Base-by-base conservation (phyloP, 257 asterid genomes). In the Rehmannia glutinosa region DNA sequence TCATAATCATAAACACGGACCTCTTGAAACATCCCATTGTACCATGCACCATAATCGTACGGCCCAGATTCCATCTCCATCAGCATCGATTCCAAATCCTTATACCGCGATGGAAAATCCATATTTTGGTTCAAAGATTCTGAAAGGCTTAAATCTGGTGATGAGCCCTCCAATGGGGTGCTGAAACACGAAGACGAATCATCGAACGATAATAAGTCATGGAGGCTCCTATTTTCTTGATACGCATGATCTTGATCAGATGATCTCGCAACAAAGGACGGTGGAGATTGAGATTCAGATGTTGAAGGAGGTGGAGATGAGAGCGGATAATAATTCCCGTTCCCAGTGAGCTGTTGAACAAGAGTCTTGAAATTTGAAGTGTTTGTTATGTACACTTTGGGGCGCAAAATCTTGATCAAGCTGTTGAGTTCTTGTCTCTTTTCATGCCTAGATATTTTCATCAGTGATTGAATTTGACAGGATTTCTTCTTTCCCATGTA, bases 1-100 rank as follows among this genome's bases (percentile, higher is more conserved):
- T n/a, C n/a, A n/a, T n/a, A 78, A 72, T 70, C 80, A 68, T 76
- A 78, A 65, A 56, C 74, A 38, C 77, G 75, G 28, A 59, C 71
- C 81, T 80, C 84, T 70, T 73, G 66, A 15, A 62, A 33, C 69
- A 67, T 52, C 47, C 77, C 68, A 60, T 42, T 23, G 7, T n/a
- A n/a, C n/a, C 55, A 62, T 5, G 64, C 70, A 56, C 49, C 65
- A 60, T 38, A 16, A 36, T 50, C 55, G 46, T 41, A 57, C 49
- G 62, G 68, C 54, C 56, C 64, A 5, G 81, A 59, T 2, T 52
- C 87, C 50, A 75, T 79, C 76, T 79, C 90, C 72, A 78, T 53
- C 23, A 86, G 81, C 76, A 87, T 69, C n/a, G 80, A 77, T 58
- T 86, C 94, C 17, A 87, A 73, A 30, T 79, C 87, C 30, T 59